Evolutionary conservation across 371 early-diverging fungal species (phyloP), one percentile per base, ranked within the genome.

Genomic region (Mucor indicus): DNA sequence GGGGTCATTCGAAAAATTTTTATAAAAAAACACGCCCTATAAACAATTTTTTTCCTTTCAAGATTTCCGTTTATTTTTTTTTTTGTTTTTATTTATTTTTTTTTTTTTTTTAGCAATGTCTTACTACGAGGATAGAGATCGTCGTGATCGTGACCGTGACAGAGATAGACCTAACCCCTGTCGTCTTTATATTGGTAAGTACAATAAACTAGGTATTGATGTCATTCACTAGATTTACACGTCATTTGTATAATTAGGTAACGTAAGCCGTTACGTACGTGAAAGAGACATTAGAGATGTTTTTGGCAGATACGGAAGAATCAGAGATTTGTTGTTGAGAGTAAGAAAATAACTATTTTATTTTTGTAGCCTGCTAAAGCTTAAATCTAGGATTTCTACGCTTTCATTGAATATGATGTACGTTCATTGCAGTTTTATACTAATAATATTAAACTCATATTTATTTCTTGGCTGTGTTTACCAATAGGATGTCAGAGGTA

Each of bases 401-500:
- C 77, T 21, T 81, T 81, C 62, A 70, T 79, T 42, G 81, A 81
- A 49, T 79, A 65, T 44, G 78, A 79, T 67, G 76, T 77, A 64
- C 40, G 51, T 66, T 21, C 23, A 32, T 24, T 19, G 21, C 8
- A 40, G 16, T 17, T 38, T 3, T 27, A 15, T 27, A 22, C 19
- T 4, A 32, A 24, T 35, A 27, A 12, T n/a, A 24, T 32, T 19
- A 20, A 42, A 22, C 13, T 12, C 15, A 3, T 32, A 10, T 19
- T 39, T 0, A 39, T 25, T 16, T 31, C 15, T 22, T 31, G 31
- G 27, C 30, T 38, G 13, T 22, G 23, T 16, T 27, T 25, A 36
- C 31, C 43, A 48, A 31, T 57, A 62, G 63, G 44, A 61, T 35
- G 50, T 57, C 39, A 56, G 48, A 49, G 53, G 53, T 51, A 55